phyloP scores from a whole-genome alignment of 106 monocot genomes.

The Dendrobium officinale region DNA sequence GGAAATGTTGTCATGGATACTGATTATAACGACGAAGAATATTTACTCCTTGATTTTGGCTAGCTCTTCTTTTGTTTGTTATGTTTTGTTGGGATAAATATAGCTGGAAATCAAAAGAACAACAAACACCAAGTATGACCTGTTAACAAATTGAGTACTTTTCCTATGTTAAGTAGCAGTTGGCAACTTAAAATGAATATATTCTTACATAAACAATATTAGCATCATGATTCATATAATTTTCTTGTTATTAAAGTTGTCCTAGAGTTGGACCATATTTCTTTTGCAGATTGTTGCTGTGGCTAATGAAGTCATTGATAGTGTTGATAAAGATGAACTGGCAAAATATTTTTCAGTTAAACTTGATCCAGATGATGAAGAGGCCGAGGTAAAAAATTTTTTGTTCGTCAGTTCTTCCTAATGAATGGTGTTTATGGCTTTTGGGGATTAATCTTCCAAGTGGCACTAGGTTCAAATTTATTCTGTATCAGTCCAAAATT shows the following conservation, averaged over 20 bases:
- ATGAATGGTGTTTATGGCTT: not conserved
- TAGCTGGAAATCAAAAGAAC: not conserved
- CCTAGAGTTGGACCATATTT: not conserved
- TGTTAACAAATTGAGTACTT: not conserved
- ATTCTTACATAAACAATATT: not conserved
- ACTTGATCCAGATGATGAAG: conserved; percentile 77
- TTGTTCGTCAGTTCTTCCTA: not conserved
- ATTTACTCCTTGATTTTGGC: not conserved
- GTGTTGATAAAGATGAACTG: conserved; percentile 80
- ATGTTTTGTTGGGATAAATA: not conserved
- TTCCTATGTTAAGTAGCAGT: not conserved
- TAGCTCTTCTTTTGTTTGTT: not conserved
- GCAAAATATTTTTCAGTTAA: conserved; percentile 67
- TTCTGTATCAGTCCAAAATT: not conserved
- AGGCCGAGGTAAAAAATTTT: conserved; percentile 49
- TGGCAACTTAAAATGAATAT: not conserved
- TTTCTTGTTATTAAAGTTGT: not conserved
- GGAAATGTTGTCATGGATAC: not conserved
- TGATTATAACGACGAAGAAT: not conserved
- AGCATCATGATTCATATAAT: not conserved
- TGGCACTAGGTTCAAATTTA: not conserved
- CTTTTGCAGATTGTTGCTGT: conserved; percentile 62
- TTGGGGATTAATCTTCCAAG: not conserved
- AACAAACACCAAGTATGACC: not conserved
- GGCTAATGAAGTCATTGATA: conserved; percentile 80